Base-by-base conservation (phyloP, 257 asterid species). In the Catharanthus roseus region DNA sequence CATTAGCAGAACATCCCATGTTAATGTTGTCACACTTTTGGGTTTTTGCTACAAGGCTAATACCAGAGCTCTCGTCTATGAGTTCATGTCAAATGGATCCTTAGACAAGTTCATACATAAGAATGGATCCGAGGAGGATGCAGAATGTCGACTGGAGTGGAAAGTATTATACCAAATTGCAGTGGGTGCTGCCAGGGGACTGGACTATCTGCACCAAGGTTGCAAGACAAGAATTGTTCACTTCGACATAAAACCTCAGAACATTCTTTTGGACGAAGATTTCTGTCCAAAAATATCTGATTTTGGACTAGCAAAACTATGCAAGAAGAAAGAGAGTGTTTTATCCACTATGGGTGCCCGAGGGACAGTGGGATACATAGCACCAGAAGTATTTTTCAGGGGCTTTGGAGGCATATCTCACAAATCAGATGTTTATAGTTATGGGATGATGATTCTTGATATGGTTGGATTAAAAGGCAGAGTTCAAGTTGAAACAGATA, bases 221-320 rank as follows among this genome's bases (percentile, higher is more conserved):
- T 86, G 93, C 73, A 89, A 79, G 70, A 83, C 88, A n/a, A 79
- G 91, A 76, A 84, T 87, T 6, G 77, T 87, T 51, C 96, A 89
- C 71, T 86, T 87, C 24, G 91, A 89, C 78, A 89, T 87, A 73
- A 89, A 89, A 74, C 91, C 89, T 78, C 91, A 84, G 4, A 87
- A 85, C 74, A 87, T 87, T 72, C 90, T 89, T 15, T 31, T 87
- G 82, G 96, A 87, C 42, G 69, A 80, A 45, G 72, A 81, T 24
- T 81, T 77, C 31, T 61, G 67, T 62, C 85, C 85, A 3, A 81
- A 72, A 70, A 77, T 81, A 34, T 71, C 85, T 9, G 82, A 77
- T 75, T 81, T 81, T 64, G 85, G 85, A 21, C 28, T 81, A 6
- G 68, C 82, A 5, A 81, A 72, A 65, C 10, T 74, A 29, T 81